Evolutionary conservation across 805 yeast genomes (phyloP), one percentile per base, ranked within the genome.

Genomic region (Wickerhamia fluorescens): DNA sequence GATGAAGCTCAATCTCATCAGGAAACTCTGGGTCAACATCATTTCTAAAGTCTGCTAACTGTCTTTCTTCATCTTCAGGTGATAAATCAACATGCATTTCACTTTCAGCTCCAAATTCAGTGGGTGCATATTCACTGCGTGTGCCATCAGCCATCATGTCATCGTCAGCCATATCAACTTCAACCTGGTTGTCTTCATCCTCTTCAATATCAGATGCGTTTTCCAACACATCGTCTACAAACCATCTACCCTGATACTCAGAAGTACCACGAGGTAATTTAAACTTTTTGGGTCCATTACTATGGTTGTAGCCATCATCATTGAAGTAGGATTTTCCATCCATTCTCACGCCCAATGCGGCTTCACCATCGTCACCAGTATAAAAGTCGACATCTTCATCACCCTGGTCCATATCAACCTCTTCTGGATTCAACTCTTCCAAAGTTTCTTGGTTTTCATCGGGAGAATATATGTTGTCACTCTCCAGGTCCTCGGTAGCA

Each of bases 1-100:
- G 96, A 25, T 68, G 71, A 24, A 92, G 60, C 53, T 92, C 97
- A 32, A 89, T 59, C 58, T 92, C 98, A 57, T 92, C 99, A 0
- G 97, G 97, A 66, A 87, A 92, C 45, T 88, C 95, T 20, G 75
- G 68, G 51, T 86, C 96, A 35, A 72, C 71, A 41, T 77, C 95
- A 22, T 66, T 66, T 42, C 92, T 73, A 59, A 68, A 87, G 44
- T 68, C 71, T 33, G 69, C 61, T 37, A 86, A 64, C 56, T 88
- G 96, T 44, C 75, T 71, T 35, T 75, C 76, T 52, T 85, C 96
- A 44, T 86, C 96, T 44, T 84, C 95, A 19, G 79, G 76, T 1
- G 80, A 62, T 28, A 86, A 58, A 20, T 86, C 95, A 31, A 75
- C 76, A 48, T 76, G 78, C 64, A 68, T 66, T 37, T 79, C 89